These are phyloP conservation scores for Tetragonia tetragonoides DNA, from an alignment of 148 eudicot species.

Conservation along the genomic window DNA sequence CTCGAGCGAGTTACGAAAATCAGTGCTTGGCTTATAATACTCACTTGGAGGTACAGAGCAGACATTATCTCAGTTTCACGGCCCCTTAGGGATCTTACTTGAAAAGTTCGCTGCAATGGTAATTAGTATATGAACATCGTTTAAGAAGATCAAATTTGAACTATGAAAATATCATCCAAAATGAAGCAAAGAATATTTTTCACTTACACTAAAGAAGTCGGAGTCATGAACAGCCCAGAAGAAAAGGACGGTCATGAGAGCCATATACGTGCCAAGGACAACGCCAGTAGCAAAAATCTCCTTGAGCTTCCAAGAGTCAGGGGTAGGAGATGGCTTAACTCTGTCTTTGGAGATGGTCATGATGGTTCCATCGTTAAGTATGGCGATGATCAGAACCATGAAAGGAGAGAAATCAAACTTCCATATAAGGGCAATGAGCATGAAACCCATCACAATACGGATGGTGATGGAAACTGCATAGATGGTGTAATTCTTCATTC, in stretches of 20 bases:
- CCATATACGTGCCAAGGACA: constrained; percentile 68
- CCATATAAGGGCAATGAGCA: constrained; percentile 72
- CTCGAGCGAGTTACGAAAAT: constrained; percentile 78
- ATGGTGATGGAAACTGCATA: constrained; percentile 79
- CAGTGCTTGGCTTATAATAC: constrained; percentile 74
- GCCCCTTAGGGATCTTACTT: constrained; percentile 45
- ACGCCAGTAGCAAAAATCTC: constrained; percentile 75
- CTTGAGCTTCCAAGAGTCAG: constrained; percentile 73
- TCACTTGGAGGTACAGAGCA: constrained; percentile 79
- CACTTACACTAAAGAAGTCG: constrained; percentile 56
- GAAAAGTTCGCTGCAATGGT: constrained; percentile 43
- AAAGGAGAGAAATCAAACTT: constrained; percentile 77
- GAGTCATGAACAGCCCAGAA: constrained; percentile 58
- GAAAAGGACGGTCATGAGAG: constrained; percentile 69
- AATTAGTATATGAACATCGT: background rate
- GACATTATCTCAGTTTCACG: constrained; percentile 42
- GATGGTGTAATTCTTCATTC: constrained; percentile 80
- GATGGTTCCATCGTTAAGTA: constrained; percentile 76
- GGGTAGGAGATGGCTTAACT: constrained; percentile 72
- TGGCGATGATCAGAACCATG: constrained; percentile 74
- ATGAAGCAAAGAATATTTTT: background rate
- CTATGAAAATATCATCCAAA: background rate
- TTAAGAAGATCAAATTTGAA: background rate
- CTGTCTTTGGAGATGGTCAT: constrained; percentile 83
- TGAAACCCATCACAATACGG: constrained; percentile 66